These are phyloP conservation scores for Emmonsiellopsis sp. DNA, from an alignment of 2,329 filamentous ascomycete genomes.

Conservation along the genomic window DNA sequence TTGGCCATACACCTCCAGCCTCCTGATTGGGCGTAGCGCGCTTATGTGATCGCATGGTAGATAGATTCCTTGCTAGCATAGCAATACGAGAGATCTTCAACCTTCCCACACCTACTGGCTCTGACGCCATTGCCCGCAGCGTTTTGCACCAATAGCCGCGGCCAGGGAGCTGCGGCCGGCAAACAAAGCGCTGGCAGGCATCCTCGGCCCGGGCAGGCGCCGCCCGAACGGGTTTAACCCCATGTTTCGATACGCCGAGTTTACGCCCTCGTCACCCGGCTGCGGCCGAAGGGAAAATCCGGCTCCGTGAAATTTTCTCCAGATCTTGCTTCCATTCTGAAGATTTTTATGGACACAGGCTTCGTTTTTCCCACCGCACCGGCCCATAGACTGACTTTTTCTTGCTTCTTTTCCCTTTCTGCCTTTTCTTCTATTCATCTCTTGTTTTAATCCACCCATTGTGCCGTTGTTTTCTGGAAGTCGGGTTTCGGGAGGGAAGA, in stretches of 20 bases:
- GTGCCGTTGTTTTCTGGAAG: constrained; percentile 3
- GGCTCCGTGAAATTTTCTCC: constrained; percentile 35
- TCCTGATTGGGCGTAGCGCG: too few species aligned
- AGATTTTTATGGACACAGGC: constrained; percentile 14
- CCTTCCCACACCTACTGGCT: too few species aligned
- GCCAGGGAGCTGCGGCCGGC: not conserved
- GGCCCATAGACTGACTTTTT: constrained; percentile 22
- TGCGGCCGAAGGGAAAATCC: constrained; percentile 29
- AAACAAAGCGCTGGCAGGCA: too few species aligned
- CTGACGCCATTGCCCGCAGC: too few species aligned
- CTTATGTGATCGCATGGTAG: too few species aligned
- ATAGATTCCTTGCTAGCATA: too few species aligned
- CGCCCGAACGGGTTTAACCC: not conserved
- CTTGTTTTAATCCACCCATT: constrained; percentile 6
- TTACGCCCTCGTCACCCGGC: constrained; percentile 12
- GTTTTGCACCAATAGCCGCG: too few species aligned
- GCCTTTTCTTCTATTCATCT: constrained; percentile 11
- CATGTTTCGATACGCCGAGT: constrained; percentile 10
- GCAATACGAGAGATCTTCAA: too few species aligned
- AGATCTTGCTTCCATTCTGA: constrained; percentile 15
- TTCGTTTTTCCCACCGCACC: constrained; percentile 21
- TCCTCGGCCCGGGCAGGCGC: not conserved
- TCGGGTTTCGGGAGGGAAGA: constrained; percentile 1
- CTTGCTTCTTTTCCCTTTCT: constrained; percentile 13
- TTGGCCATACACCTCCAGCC: too few species aligned